A percentile compares a stretch with the other conserved stretches of the same genome.
Conservation (phyloP, 495 filamentous ascomycete genomes). For the Penicillium antarcticum region DNA sequence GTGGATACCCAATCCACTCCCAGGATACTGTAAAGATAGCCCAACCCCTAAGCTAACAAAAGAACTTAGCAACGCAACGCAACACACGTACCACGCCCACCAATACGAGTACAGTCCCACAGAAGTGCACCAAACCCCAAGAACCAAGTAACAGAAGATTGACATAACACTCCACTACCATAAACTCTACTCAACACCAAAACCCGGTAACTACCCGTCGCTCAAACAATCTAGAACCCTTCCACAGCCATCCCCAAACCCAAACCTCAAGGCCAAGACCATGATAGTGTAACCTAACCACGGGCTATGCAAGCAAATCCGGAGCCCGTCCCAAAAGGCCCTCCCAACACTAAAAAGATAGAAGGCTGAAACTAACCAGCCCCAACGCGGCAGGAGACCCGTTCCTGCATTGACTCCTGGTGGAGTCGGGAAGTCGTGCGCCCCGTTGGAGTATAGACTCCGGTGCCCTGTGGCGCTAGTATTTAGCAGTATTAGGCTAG, state of each 20-base stretch:
- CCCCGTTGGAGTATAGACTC: not conserved
- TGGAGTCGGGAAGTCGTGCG: not conserved
- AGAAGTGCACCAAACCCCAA: no score
- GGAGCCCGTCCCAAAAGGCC: not conserved
- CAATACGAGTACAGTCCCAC: no score
- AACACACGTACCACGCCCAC: no score
- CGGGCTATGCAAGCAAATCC: not conserved
- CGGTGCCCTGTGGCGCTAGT: not conserved
- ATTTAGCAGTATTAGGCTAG: not conserved
- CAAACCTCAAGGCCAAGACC: no score
- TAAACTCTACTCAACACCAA: not conserved
- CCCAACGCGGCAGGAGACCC: slow-evolving; percentile 10
- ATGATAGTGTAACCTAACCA: no score
- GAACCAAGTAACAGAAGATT: no score
- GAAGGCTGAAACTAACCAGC: not conserved
- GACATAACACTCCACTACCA: not conserved
- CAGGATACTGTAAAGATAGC: no score
- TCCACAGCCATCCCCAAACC: not conserved
- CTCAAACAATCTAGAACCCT: slow-evolving; percentile 2
- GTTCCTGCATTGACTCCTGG: slow-evolving; percentile 12
- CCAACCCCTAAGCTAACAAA: no score
- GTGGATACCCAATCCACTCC: no score
- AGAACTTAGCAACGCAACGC: no score
- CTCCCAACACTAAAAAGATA: not conserved
- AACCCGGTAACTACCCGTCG: not conserved